Evolutionary conservation across 192 early-diverging fungal species (phyloP).

Genomic region (Radiomyces spectabilis): DNA sequence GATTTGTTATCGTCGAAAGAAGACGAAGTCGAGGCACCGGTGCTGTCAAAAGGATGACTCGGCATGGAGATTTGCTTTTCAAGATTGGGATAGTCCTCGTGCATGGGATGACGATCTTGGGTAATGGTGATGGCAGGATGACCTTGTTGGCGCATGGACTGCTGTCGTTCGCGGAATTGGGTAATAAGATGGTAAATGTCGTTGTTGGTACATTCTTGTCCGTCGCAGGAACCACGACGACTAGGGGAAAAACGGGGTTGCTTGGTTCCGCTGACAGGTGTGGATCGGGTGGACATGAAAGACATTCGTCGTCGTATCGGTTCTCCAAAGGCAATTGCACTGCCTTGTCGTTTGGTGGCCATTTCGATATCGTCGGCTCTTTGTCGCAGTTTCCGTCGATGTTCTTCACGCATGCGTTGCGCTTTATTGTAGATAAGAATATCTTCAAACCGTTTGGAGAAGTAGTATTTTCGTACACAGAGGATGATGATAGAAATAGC

Average conservation of each 20-base stretch:
- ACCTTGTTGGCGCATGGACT: neutral
- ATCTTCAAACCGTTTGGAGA: constrained; percentile 26
- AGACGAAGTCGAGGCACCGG: too few relatives aligned
- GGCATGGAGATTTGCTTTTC: neutral
- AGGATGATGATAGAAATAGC: constrained; percentile 18
- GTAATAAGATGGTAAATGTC: neutral
- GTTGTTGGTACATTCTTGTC: neutral
- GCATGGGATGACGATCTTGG: neutral
- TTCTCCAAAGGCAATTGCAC: too few relatives aligned
- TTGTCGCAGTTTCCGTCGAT: constrained; percentile 1
- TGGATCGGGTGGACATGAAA: constrained; percentile 1
- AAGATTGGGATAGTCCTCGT: neutral
- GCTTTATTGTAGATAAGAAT: constrained; percentile 17
- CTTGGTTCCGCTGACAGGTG: neutral
- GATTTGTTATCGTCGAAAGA: neutral
- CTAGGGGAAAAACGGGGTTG: neutral
- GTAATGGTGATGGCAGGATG: neutral
- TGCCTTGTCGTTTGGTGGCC: neutral
- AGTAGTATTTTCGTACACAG: constrained; percentile 16
- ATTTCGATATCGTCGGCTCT: neutral
- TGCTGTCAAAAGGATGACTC: neutral
- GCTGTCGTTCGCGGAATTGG: neutral
- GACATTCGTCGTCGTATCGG: neutral
- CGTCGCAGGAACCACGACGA: neutral
- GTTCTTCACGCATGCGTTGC: constrained; percentile 5